Evolutionary conservation across 129 eudicot species (phyloP).

Genomic region (Dittrichia graveolens): DNA sequence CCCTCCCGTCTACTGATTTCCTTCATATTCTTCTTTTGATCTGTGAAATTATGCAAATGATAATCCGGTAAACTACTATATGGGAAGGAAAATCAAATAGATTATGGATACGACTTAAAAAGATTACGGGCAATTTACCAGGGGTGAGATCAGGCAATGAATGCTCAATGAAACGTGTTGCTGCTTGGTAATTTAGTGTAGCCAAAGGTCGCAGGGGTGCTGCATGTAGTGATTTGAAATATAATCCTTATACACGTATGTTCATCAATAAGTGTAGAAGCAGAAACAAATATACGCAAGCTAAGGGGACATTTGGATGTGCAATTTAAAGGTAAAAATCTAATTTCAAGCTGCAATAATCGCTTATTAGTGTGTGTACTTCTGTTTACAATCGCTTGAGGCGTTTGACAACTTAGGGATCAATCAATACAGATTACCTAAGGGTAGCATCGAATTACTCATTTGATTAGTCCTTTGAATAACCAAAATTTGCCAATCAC

Average conservation of each 20-base stretch:
- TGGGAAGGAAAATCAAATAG: not conserved
- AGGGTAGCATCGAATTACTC: not conserved
- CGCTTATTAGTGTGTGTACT: not conserved
- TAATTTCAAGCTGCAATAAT: not conserved
- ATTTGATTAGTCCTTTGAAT: not conserved
- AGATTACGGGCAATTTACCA: slow-evolving; percentile 48
- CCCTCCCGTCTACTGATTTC: slow-evolving; percentile 66
- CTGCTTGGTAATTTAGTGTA: slow-evolving; percentile 73
- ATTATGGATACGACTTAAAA: not conserved
- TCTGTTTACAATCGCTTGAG: not conserved
- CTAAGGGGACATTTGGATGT: not conserved
- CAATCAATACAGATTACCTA: not conserved
- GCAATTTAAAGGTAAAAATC: not conserved
- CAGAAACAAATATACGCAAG: slow-evolving; percentile 7
- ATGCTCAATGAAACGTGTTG: slow-evolving; percentile 91
- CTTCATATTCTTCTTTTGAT: slow-evolving; percentile 84
- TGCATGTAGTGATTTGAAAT: slow-evolving; percentile 32
- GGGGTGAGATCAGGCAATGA: slow-evolving; percentile 83
- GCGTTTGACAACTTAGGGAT: not conserved
- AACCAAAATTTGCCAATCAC: not conserved
- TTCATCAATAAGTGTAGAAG: slow-evolving; percentile 1
- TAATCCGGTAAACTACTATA: not conserved
- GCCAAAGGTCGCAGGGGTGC: slow-evolving; percentile 84
- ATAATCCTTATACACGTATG: not conserved
- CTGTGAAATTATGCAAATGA: slow-evolving; percentile 42